A percentile compares a stretch with the other conserved stretches of the same genome.
Evolutionary conservation across 352 stramenopile species (phyloP).

Genomic region (Globisporangium apiculatum): DNA sequence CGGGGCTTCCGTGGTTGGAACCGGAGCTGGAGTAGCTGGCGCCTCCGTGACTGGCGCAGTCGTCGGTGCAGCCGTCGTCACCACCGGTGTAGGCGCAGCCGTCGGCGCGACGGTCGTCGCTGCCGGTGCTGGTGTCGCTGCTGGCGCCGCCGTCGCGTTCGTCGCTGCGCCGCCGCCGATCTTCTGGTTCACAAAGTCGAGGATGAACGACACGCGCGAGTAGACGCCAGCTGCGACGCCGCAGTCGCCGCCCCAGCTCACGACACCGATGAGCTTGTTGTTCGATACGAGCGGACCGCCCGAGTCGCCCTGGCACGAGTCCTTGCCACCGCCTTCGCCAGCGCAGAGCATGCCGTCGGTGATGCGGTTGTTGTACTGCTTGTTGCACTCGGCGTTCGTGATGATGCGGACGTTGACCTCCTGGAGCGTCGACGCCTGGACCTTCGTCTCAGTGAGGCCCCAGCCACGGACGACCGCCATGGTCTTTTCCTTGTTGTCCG

Average conservation of each 20-base stretch:
- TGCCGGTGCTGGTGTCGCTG: background rate
- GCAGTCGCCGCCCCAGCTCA: constrained; percentile 59
- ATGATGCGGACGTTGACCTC: constrained; percentile 54
- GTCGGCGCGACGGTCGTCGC: constrained; percentile 4
- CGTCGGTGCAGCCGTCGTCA: constrained; percentile 11
- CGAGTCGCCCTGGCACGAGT: constrained; percentile 66
- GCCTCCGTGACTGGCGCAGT: constrained; percentile 1
- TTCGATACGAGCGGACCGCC: constrained; percentile 48
- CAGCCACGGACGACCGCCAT: constrained; percentile 51
- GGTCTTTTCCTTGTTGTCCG: constrained; percentile 39
- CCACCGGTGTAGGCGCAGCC: constrained; percentile 7
- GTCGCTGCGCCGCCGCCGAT: constrained; percentile 21
- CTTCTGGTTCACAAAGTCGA: constrained; percentile 52
- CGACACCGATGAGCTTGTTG: constrained; percentile 47
- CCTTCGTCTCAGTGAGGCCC: constrained; percentile 44
- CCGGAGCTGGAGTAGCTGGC: background rate
- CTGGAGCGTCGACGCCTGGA: constrained; percentile 29
- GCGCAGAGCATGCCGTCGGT: constrained; percentile 59
- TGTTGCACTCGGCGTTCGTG: constrained; percentile 52
- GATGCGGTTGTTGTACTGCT: constrained; percentile 45
- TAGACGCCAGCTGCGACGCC: constrained; percentile 51
- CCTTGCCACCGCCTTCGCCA: constrained; percentile 34
- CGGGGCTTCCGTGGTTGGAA: background rate
- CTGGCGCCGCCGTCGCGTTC: constrained; percentile 3
- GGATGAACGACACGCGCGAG: constrained; percentile 36